Evolutionary conservation across 768 basidiomycete species (phyloP), one percentile per base, ranked within the genome.

Genomic region (Auricularia sp.): DNA sequence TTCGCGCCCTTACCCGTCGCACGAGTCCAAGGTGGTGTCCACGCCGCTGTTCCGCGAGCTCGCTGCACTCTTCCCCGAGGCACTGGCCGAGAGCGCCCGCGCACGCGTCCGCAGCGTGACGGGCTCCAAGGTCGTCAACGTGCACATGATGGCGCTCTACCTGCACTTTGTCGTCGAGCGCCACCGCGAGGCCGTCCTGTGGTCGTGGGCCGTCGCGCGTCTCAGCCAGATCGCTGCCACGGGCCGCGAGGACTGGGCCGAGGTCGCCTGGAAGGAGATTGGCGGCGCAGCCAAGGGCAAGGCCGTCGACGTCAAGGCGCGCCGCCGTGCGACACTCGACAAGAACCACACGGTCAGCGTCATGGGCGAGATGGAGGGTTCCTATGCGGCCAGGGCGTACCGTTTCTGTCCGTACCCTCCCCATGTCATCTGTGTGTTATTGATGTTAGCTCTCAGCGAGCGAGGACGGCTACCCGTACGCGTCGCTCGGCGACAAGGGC

Each of bases 391-490:
- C 18, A 11, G 14, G 8, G 34, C 23, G 29, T 59, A 59, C 18
- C 23, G 34, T 21, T 59, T 59, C 56, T 59, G 47, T 51, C 3
- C 47, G 47, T 51, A 6, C 47, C 18, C 47, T 51, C 18, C 21
- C 47, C 21, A 11, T 44, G 47, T 16, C 47, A 18, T 18, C 21
- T 18, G 10, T 6, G 18, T 51, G 10, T 10, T 21, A 18, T 18
- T 51, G 47, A 51, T 18, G 43, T 10, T 6, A 6, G 16, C 6
- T 67, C 4, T 12, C 53, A 75, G 74, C 72, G 1, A 72, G 74
- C 11, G 63, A 66, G 3, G 76, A 77, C 62, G 76, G 77, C 0
- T 77, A 73, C 67, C 72, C 76, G 21, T 75, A 72, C 61, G 67
- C 70, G 18, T 66, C 61, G 63, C 62, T 64, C 44, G 66, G 65